Conservation (phyloP, 805 yeast species). For the Brettanomyces sp. region DNA sequence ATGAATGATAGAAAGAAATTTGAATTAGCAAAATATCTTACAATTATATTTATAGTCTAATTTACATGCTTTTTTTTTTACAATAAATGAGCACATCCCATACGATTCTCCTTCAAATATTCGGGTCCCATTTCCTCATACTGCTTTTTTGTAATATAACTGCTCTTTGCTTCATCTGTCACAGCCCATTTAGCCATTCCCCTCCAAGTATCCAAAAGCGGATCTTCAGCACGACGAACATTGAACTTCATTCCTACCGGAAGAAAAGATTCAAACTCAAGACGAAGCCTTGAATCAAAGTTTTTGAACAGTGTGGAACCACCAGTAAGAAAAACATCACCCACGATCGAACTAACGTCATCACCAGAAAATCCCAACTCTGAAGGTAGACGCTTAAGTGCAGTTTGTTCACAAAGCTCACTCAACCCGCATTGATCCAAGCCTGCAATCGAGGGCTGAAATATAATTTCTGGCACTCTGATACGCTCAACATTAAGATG, state of each 20-base stretch:
- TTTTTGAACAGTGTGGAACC: constrained; percentile 65
- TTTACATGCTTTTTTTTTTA: too few species aligned
- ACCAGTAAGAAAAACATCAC: constrained; percentile 78
- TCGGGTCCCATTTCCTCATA: constrained; percentile 87
- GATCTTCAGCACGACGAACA: constrained; percentile 58
- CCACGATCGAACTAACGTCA: constrained; percentile 34
- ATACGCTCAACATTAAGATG: constrained; percentile 87
- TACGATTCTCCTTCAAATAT: constrained; percentile 75
- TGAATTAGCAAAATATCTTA: too few species aligned
- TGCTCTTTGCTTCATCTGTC: constrained; percentile 31
- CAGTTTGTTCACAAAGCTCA: constrained; percentile 63
- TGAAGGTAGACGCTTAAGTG: constrained; percentile 50
- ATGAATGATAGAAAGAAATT: too few species aligned
- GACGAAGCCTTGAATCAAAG: constrained; percentile 54
- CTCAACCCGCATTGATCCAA: constrained; percentile 91
- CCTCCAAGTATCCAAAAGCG: constrained; percentile 79
- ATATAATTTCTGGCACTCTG: constrained; percentile 82
- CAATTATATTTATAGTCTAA: too few species aligned
- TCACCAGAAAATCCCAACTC: constrained; percentile 45
- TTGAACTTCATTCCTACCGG: constrained; percentile 58
- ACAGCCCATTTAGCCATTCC: constrained; percentile 83
- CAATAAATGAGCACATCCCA: constrained; percentile 36
- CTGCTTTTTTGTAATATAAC: constrained; percentile 57
- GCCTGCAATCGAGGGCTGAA: constrained; percentile 92
- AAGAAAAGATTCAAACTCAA: constrained; percentile 60